Base-by-base conservation (phyloP, 768 basidiomycete species). In the Mycena capillaripes region DNA sequence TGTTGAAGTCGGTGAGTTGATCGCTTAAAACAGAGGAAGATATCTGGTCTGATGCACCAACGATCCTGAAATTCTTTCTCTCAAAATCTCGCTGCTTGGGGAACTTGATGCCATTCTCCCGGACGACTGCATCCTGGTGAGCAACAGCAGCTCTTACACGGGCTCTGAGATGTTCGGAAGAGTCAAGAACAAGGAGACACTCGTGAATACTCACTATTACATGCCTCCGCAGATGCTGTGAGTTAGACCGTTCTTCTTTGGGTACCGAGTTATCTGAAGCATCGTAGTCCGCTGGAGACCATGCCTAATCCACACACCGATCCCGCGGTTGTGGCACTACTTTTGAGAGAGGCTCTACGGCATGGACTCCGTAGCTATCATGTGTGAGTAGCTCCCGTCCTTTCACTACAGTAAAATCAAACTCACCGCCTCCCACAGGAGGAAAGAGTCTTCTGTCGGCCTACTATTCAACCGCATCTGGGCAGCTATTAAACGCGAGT, bases 121-220 rank as follows among this genome's bases (percentile, higher is more conserved):
- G 2, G 63, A 73, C 32, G 72, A 73, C 50, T 73, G 72, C 55
- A 69, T 73, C 50, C 11, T 73, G 8, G 72, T 67, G 19, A 73
- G 72, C 72, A 73, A 73, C 50, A 73, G 72, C 36, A 73, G 72
- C 57, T 73, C 72, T 21, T 73, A 73, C 27, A 69, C 72, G 1
- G 72, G 72, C 30, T 73, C 72, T 2, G 72, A 73, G 29, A 73
- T 73, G 72, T 69, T 73, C 11, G 72, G 57, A 1, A 40, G 38
- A n/a, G 63, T 73, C 10, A 66, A 66, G 17, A 69, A 73, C 40
- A 73, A 61, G 29, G 72, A 32, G 46, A 19, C 67, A 46, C 57
- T 73, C 4, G 72, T 73, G 17, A 73, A 69, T 58, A 73, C 72
- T 27, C 72, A 73, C 30, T 73, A 73, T 21, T 73, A 72, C 29